Conservation (phyloP, 1,139 yeast genomes). For the Magnusiomyces magnusii region DNA sequence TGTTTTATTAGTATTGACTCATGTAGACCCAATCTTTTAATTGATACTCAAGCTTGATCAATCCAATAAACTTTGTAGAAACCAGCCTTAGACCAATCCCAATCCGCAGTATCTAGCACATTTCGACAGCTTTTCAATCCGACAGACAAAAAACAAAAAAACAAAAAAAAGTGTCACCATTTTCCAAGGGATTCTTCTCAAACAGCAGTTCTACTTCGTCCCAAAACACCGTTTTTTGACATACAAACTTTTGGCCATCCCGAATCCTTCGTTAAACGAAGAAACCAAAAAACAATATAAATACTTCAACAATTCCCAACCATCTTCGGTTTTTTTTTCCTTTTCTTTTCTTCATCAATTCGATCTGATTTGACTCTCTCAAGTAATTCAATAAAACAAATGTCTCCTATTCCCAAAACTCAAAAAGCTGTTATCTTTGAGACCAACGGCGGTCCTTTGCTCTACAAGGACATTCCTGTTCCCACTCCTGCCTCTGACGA, state of each 20-base stretch:
- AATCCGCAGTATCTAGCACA: too few species aligned
- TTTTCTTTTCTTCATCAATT: not conserved
- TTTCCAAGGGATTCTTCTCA: not conserved
- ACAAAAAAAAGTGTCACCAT: not conserved
- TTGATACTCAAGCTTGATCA: too few species aligned
- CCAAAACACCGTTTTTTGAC: not conserved
- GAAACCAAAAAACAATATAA: not conserved
- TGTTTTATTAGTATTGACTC: too few species aligned
- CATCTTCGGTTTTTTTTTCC: not conserved
- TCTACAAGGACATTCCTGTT: conserved; percentile 56
- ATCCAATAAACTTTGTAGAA: not conserved
- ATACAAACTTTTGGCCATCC: not conserved
- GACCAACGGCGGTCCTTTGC: conserved; percentile 55
- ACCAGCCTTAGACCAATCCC: too few species aligned
- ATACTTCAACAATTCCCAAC: not conserved
- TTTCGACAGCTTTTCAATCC: not conserved
- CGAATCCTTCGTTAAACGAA: too few species aligned
- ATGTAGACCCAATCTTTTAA: too few species aligned
- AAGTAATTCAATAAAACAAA: conserved; percentile 4
- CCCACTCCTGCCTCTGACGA: conserved; percentile 55
- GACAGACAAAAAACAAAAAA: not conserved
- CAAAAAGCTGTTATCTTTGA: conserved; percentile 72
- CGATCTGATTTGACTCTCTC: not conserved
- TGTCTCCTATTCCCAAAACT: conserved; percentile 44
- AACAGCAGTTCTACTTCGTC: not conserved